phyloP scores from a whole-genome alignment of 768 basidiomycete genomes.

The Scleroderma citrinum region DNA sequence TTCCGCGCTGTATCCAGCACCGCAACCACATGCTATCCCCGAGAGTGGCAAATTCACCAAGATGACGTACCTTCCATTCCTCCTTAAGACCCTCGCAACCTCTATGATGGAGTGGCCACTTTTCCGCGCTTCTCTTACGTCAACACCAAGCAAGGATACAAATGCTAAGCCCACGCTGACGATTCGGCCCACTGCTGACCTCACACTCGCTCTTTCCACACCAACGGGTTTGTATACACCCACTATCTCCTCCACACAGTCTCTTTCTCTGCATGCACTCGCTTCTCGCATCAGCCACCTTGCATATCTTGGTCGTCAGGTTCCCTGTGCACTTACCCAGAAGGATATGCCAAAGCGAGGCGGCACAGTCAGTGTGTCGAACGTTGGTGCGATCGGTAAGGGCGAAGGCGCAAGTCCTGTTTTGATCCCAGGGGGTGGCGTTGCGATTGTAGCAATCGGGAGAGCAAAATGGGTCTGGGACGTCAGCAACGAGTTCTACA shows the following conservation, averaged over 20 bases:
- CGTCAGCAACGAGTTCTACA: constrained; percentile 40
- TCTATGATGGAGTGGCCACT: constrained; percentile 84
- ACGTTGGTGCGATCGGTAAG: constrained; percentile 74
- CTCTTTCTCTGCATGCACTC: constrained; percentile 52
- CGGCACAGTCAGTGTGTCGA: constrained; percentile 76
- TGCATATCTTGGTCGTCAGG: constrained; percentile 58
- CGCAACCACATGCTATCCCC: constrained; percentile 39
- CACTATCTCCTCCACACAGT: constrained; percentile 52
- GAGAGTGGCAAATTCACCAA: constrained; percentile 52
- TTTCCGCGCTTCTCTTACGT: constrained; percentile 69
- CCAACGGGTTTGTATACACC: constrained; percentile 83
- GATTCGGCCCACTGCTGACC: constrained; percentile 69
- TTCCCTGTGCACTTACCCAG: constrained; percentile 56
- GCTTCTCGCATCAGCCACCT: constrained; percentile 57
- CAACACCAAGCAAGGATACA: constrained; percentile 15
- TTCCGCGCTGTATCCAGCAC: constrained; percentile 33
- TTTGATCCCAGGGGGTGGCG: constrained; percentile 75
- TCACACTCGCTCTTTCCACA: constrained; percentile 71
- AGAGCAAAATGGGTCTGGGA: constrained; percentile 75
- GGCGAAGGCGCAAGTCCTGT: constrained; percentile 70
- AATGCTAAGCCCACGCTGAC: constrained; percentile 58
- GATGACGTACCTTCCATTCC: constrained; percentile 77
- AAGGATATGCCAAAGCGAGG: constrained; percentile 71
- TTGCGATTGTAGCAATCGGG: constrained; percentile 81
- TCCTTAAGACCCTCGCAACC: constrained; percentile 75